Base-by-base conservation (phyloP, 352 stramenopile genomes). In the Globisporangium splendens region DNA sequence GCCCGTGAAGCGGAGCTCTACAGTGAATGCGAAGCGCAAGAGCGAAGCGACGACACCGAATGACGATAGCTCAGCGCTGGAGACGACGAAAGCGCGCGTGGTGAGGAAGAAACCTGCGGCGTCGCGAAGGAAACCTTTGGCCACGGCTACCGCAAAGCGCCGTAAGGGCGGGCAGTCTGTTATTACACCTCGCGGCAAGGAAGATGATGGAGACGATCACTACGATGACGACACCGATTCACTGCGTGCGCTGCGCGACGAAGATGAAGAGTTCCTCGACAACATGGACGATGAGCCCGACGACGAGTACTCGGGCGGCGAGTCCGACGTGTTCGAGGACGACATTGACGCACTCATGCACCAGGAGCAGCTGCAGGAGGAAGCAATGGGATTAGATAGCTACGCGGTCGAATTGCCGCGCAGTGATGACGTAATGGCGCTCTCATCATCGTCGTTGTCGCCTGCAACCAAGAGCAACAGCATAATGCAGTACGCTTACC, bases 251-350 rank as follows among this genome's bases (percentile, higher is more conserved):
- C 12, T 59, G n/a, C 53, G 62, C 43, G 63, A 75, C 62, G 53
- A 69, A 42, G 61, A 78, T 52, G 74, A 70, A 22, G 71, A 81
- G 22, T 75, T 75, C 46, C 61, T 71, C 18, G 63, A 70, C 47
- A 71, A 74, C 22, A 63, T 81, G 14, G 74, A 75, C 21, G 77
- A 83, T 24, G 72, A 77, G 12, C 54, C 72, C 35, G 67, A 82
- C 24, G 77, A 79, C 47, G 68, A 72, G 38, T 75, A 79, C 58
- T 86, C 75, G 46, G 75, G 72, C 5, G 28, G 28, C 47, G 75
- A 86, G 39, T 89, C 82, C 3, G 82, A 91, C 46, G 75, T 89
- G 55, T 91, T 89, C 47, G 82, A 91, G 54, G 82, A 91, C 46
- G 82, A 91, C 41, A 63, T 83, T 35, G 82, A 89, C 55, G 70